These are phyloP conservation scores for Apiospora hydei DNA, from an alignment of 2,329 filamentous ascomycete species.

Conservation along the genomic window DNA sequence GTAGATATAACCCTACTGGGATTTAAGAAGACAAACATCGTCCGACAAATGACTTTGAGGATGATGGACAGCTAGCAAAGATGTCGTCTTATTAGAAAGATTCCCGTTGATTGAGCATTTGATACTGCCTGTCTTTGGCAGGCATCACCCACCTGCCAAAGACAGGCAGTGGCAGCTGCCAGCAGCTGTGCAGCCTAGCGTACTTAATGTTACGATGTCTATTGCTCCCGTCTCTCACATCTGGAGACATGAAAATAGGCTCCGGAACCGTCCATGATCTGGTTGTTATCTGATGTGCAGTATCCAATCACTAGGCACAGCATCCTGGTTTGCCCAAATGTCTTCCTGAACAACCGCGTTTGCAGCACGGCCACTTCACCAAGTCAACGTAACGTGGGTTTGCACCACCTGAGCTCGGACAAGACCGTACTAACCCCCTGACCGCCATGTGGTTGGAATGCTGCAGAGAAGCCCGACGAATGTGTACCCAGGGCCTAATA, in stretches of 20 bases:
- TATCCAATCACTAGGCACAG: neutral
- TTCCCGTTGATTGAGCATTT: neutral
- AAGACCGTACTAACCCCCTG: neutral
- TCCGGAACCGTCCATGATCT: neutral
- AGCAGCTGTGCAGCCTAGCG: neutral
- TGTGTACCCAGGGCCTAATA: neutral
- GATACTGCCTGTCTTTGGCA: too few species aligned
- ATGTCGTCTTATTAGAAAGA: neutral
- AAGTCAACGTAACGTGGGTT: neutral
- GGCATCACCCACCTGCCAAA: too few species aligned
- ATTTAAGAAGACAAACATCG: neutral
- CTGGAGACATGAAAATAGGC: neutral
- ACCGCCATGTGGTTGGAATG: slow-evolving; percentile 15
- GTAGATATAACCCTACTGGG: neutral
- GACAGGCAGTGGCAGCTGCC: neutral
- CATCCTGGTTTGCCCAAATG: neutral
- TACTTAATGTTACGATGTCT: neutral
- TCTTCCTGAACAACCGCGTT: neutral
- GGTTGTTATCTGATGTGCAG: neutral
- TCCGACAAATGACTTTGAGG: neutral
- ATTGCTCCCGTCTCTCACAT: neutral
- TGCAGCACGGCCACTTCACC: neutral
- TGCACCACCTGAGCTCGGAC: slow-evolving; percentile 2
- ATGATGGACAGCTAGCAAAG: neutral
- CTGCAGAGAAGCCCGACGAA: slow-evolving; percentile 13